Evolutionary conservation across 441 rosid species (phyloP).

Genomic region (Gossypium schwendimanii): DNA sequence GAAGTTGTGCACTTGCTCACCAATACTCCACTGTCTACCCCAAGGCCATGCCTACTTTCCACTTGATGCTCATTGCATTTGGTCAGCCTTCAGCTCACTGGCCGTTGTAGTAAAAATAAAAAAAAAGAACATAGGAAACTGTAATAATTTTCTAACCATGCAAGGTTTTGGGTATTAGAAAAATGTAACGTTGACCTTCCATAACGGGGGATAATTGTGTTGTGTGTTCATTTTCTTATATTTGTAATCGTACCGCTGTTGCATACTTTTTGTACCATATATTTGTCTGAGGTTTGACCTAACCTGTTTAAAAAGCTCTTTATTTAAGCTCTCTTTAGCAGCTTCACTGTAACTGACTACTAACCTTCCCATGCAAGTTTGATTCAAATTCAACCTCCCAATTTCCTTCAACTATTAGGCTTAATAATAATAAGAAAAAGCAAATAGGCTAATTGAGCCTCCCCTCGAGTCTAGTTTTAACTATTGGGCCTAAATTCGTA

Average conservation of each 20-base stretch:
- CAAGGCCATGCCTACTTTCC: slow-evolving; percentile 29
- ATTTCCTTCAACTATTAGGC: too few species aligned
- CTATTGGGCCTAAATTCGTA: not conserved
- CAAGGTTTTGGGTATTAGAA: not conserved
- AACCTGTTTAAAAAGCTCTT: not conserved
- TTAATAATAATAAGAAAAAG: not conserved
- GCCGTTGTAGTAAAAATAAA: not conserved
- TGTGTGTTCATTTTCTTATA: slow-evolving; percentile 2
- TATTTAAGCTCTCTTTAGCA: not conserved
- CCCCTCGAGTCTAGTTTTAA: not conserved
- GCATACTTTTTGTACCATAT: not conserved
- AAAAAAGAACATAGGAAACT: not conserved
- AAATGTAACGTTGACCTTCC: not conserved
- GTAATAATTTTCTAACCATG: slow-evolving; percentile 22
- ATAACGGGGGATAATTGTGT: not conserved
- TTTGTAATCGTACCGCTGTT: not conserved
- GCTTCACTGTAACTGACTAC: too few species aligned
- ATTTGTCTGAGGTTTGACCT: not conserved
- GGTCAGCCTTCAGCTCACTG: not conserved
- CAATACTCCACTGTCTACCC: slow-evolving; percentile 40
- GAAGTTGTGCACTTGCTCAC: slow-evolving; percentile 79
- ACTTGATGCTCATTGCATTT: slow-evolving; percentile 18
- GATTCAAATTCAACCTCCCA: too few species aligned
- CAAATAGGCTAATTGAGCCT: not conserved
- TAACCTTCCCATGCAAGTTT: too few species aligned